Conservation (phyloP, 1,139 yeast species). For the Lodderomyces theae region DNA sequence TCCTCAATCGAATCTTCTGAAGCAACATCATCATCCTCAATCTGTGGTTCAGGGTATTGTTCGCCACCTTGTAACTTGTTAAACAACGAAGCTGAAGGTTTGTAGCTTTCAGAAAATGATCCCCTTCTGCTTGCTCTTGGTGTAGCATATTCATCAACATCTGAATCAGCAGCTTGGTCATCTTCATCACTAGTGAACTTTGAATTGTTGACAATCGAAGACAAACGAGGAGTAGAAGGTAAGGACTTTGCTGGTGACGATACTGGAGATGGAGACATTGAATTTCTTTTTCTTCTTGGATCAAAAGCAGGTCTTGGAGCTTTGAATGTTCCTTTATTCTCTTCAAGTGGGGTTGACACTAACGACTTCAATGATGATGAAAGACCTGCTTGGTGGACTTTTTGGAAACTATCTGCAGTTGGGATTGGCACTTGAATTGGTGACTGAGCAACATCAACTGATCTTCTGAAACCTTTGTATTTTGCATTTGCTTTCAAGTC, state of each 20-base stretch:
- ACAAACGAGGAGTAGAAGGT: constrained; percentile 5
- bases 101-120: constrained; percentile 11
- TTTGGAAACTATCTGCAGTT: constrained; percentile 11
- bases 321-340: constrained; percentile 9
- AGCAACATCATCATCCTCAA: constrained; percentile 5
- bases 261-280: constrained; percentile 5
- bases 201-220: constrained; percentile 7
- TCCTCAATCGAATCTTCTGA: constrained; percentile 11
- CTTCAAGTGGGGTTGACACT: constrained; percentile 7
- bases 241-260: constrained; percentile 5
- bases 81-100: constrained; percentile 12
- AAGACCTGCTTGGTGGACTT: constrained; percentile 7
- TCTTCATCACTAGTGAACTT: constrained; percentile 1
- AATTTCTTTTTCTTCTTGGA: constrained; percentile 17
- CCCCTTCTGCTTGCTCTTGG: constrained; percentile 13
- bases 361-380: constrained; percentile 13
- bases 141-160: constrained; percentile 10
- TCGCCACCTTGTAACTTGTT: constrained; percentile 9
- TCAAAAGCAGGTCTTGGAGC: constrained; percentile 15
- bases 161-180: constrained; percentile 4
- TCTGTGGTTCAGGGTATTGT: constrained; percentile 4
- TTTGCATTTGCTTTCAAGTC: constrained; percentile 33
- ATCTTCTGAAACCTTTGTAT: constrained; percentile 48
- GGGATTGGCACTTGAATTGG: constrained; percentile 31
- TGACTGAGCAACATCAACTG: constrained; percentile 24